phyloP scores from a whole-genome alignment of 2,329 filamentous ascomycete genomes.

The Colletotrichum sp. region DNA sequence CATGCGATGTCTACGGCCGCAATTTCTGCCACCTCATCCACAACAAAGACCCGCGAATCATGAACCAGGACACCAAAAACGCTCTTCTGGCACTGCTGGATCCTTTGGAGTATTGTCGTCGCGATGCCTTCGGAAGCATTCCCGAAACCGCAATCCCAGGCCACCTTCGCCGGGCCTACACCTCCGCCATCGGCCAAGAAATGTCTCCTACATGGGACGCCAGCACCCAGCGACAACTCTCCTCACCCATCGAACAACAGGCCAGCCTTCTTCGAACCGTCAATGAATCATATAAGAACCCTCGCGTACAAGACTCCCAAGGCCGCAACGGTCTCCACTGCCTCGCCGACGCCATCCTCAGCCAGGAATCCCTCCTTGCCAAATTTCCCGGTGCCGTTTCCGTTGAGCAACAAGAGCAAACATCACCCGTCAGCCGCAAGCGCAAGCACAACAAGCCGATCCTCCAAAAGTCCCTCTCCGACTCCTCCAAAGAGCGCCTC shows the following conservation, averaged over 20 bases:
- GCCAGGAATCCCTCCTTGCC: slow-evolving; percentile 39
- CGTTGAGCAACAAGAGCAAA: slow-evolving; percentile 19
- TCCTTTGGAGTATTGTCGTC: slow-evolving; percentile 34
- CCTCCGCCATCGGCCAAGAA: slow-evolving; percentile 11
- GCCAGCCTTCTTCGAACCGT: slow-evolving; percentile 42
- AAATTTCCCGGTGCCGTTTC: slow-evolving; percentile 34
- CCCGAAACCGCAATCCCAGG: slow-evolving; percentile 22
- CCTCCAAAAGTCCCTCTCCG: slow-evolving; percentile 32
- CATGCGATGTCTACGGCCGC: slow-evolving; percentile 55
- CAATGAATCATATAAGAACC: slow-evolving; percentile 33
- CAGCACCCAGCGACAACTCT: not conserved
- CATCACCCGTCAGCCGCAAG: slow-evolving; percentile 29
- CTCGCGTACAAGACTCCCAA: slow-evolving; percentile 42
- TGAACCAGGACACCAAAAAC: slow-evolving; percentile 30
- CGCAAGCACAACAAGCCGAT: slow-evolving; percentile 41
- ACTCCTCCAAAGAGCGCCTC: slow-evolving; percentile 37
- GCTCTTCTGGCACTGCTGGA: slow-evolving; percentile 40
- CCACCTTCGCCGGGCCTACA: slow-evolving; percentile 22
- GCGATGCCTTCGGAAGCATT: slow-evolving; percentile 54
- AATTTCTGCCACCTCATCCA: slow-evolving; percentile 54
- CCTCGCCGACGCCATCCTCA: slow-evolving; percentile 59
- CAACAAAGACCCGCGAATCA: slow-evolving; percentile 26
- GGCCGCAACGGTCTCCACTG: slow-evolving; percentile 64
- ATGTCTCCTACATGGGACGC: not conserved
- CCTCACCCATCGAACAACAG: slow-evolving; percentile 26